These are phyloP conservation scores for Geranium rotundifolium DNA, from an alignment of 345 rosid species.

Conservation along the genomic window DNA sequence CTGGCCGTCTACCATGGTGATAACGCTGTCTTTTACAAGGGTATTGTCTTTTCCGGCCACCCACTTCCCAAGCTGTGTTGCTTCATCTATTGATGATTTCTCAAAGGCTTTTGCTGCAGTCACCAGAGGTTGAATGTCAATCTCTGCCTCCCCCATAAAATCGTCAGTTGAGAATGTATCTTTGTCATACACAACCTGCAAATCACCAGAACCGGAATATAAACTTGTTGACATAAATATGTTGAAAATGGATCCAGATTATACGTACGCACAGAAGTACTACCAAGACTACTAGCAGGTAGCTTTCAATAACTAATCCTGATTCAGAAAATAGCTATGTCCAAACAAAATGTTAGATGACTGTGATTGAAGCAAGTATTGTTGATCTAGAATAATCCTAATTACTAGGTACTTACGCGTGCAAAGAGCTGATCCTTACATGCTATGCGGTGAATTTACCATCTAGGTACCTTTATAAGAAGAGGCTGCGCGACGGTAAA, in stretches of 20 bases:
- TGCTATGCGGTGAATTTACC: too few species aligned
- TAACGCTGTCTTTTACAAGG: conserved; percentile 60
- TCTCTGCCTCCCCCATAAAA: conserved; percentile 97
- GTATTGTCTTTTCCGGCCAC: conserved; percentile 62
- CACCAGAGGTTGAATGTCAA: conserved; percentile 88
- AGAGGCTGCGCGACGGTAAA: too few species aligned
- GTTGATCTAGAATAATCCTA: too few species aligned
- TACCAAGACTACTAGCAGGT: neutral
- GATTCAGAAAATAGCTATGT: too few species aligned
- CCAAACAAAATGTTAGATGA: too few species aligned
- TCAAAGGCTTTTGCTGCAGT: conserved; percentile 74
- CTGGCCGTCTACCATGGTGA: conserved; percentile 56
- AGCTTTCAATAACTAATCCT: too few species aligned
- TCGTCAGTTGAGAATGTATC: conserved; percentile 79
- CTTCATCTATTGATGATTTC: conserved; percentile 33
- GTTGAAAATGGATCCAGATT: neutral
- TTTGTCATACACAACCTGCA: conserved; percentile 81
- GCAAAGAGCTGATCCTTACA: too few species aligned
- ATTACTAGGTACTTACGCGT: too few species aligned
- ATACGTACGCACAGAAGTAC: neutral
- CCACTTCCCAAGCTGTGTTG: conserved; percentile 72
- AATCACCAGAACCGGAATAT: neutral
- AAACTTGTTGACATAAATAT: conserved; percentile 5
- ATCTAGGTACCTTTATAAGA: too few species aligned
- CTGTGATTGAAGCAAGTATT: too few species aligned